These are phyloP conservation scores for Papiliotrema flavescens DNA, from an alignment of 1,284 basidiomycete genomes.

Conservation along the genomic window DNA sequence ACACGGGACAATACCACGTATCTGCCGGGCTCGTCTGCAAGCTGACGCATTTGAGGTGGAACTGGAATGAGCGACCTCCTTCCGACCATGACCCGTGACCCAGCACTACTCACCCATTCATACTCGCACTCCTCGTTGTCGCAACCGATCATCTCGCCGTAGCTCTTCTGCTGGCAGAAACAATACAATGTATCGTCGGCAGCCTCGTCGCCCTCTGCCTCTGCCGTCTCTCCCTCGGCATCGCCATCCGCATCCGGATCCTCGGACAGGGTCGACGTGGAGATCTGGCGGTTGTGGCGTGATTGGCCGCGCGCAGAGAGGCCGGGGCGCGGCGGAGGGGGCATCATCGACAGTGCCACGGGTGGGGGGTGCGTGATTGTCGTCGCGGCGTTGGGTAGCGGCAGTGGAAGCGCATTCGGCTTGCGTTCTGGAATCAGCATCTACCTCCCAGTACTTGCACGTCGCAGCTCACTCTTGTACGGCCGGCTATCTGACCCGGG, in stretches of 20 bases:
- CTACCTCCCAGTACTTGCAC: background rate
- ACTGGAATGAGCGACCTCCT: conserved; percentile 53
- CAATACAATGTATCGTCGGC: conserved; percentile 64
- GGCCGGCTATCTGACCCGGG: conserved; percentile 27
- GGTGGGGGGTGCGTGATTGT: conserved; percentile 13
- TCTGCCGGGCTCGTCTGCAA: conserved; percentile 66
- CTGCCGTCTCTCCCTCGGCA: conserved; percentile 22
- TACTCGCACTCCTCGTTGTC: conserved; percentile 81
- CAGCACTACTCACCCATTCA: conserved; percentile 77
- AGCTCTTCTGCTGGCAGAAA: conserved; percentile 68
- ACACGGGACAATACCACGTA: conserved; percentile 73
- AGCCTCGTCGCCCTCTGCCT: conserved; percentile 23
- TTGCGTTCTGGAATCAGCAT: conserved; percentile 25
- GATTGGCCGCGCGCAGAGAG: conserved; percentile 11
- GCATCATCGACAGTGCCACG: conserved; percentile 13
- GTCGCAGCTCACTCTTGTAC: conserved; percentile 26
- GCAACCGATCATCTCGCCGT: conserved; percentile 92
- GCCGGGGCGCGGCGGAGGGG: conserved; percentile 21
- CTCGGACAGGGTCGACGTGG: conserved; percentile 13
- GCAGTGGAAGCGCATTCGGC: conserved; percentile 24
- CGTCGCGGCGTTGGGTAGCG: conserved; percentile 14
- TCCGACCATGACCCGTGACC: background rate
- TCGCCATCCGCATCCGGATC: conserved; percentile 20
- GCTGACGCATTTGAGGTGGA: conserved; percentile 77
- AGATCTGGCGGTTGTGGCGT: conserved; percentile 14